A percentile compares a stretch with the other conserved stretches of the same genome.
Evolutionary conservation across 73 alveolate species (phyloP).

Genomic region (Paramecium pentaurelia): DNA sequence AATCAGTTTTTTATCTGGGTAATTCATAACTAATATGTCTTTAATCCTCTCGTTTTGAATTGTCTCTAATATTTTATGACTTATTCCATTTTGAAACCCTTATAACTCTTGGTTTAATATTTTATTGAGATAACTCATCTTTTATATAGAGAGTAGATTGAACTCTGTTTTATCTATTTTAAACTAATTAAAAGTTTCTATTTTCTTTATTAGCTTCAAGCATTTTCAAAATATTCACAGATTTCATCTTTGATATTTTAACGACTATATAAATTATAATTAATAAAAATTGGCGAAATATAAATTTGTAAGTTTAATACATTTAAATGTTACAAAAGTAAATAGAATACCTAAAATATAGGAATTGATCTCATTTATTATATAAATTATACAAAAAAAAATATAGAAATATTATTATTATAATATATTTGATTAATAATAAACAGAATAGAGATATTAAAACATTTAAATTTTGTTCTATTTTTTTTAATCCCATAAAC

Average conservation of each 20-base stretch:
- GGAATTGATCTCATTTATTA: neutral
- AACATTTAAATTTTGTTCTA: too few species aligned
- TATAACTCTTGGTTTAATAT: neutral
- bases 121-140: neutral
- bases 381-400: too few species aligned
- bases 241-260: neutral
- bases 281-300: neutral
- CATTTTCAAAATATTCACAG: neutral
- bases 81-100: conserved; percentile 37
- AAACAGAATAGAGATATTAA: too few species aligned
- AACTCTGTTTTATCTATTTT: neutral
- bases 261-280: conserved; percentile 32
- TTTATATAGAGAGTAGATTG: conserved; percentile 11
- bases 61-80: neutral
- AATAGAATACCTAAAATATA: neutral
- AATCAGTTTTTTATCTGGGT: neutral
- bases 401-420: too few species aligned
- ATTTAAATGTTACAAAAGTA: neutral
- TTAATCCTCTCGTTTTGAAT: neutral
- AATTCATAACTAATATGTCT: conserved; percentile 22
- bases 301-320: neutral
- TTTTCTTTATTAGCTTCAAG: conserved; percentile 43
- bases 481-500: neutral
- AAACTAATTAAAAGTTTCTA: conserved; percentile 15
- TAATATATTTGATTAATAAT: too few species aligned